Conservation (phyloP, 352 stramenopile species). For the Phytophthora constricta region DNA sequence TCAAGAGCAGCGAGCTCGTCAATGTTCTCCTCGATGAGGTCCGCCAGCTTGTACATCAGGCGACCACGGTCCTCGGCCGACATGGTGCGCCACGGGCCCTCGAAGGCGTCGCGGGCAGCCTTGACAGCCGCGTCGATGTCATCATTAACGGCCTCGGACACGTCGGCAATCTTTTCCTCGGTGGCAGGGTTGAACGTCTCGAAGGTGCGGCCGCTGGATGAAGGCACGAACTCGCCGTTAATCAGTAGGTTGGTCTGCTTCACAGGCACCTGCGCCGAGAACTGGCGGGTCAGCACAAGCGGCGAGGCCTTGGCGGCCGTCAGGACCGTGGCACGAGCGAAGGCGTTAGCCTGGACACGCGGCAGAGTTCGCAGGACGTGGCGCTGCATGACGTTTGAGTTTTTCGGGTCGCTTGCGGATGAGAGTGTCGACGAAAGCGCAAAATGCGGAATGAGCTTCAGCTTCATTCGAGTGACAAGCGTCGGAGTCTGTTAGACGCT, state of each 20-base stretch:
- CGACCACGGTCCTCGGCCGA: slow-evolving; percentile 42
- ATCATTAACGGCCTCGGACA: slow-evolving; percentile 55
- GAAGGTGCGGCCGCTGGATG: slow-evolving; percentile 67
- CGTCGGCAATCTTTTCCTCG: slow-evolving; percentile 70
- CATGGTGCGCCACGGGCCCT: slow-evolving; percentile 69
- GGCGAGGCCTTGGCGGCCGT: slow-evolving; percentile 25
- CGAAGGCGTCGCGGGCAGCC: slow-evolving; percentile 70
- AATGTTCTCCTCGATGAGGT: slow-evolving; percentile 57
- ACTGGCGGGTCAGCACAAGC: slow-evolving; percentile 24
- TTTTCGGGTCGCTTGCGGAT: slow-evolving; percentile 7
- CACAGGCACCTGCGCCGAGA: slow-evolving; percentile 41
- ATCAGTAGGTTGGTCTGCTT: slow-evolving; percentile 86
- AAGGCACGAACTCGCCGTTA: slow-evolving; percentile 82
- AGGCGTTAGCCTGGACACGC: slow-evolving; percentile 18
- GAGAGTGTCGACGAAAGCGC: slow-evolving; percentile 17
- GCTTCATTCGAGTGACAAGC: neutral
- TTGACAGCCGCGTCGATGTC: slow-evolving; percentile 79
- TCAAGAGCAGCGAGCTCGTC: slow-evolving; percentile 86
- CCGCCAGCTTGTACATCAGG: slow-evolving; percentile 53
- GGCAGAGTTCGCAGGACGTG: slow-evolving; percentile 41
- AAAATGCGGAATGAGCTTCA: slow-evolving; percentile 20
- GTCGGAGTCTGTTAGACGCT: neutral
- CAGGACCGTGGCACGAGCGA: slow-evolving; percentile 9
- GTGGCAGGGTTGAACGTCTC: slow-evolving; percentile 78
- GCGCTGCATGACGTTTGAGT: slow-evolving; percentile 37